Base-by-base conservation (phyloP, 805 yeast genomes). In the Vanderwaltozyma polyspora region DNA sequence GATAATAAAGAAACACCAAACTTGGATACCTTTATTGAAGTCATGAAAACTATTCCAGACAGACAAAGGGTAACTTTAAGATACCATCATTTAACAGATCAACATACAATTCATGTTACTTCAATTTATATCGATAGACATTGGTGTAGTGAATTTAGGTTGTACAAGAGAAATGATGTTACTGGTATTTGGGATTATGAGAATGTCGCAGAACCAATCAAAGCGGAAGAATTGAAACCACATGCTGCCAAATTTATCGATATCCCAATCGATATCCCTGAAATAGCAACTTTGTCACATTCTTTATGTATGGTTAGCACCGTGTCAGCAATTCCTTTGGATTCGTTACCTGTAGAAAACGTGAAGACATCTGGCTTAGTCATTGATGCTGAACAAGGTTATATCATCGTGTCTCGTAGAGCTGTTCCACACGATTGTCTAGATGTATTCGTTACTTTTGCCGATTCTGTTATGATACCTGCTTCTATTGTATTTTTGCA, bases 401-500 rank as follows among this genome's bases (percentile, higher is more conserved):
- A 75, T 41, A 84, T 83, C 4, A 60, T 87, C 33, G 84, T 80
- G 2, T 80, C 94, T 3, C 68, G 95, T 40, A 67, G 76, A 38
- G 66, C 72, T 35, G 83, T 86, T 18, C 94, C 95, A 6, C 94
- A 85, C 59, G 94, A 82, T 45, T 63, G 68, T 46, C 39, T 62
- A 26, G 94, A 87, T 55, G 67, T 86, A 17, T 66, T 73, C 31
- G 68, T 87, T 15, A 76, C 87, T 3, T 73, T 87, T 51, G 94
- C 95, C 4, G 95, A 87, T 42, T 79, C 94, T 1, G 72, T 83
- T 16, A 74, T 78, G 43, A 69, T 86, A 11, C 84, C 93, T 0
- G 95, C 79, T 1, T 67, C 74, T 42, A 91, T 86, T 18, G 76
- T 76, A 16, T 87, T 85, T 46, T 62, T 84, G 49, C 95, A 86